These are phyloP conservation scores for Quillaja saponaria DNA, from an alignment of 306 rosid genomes.

Conservation along the genomic window DNA sequence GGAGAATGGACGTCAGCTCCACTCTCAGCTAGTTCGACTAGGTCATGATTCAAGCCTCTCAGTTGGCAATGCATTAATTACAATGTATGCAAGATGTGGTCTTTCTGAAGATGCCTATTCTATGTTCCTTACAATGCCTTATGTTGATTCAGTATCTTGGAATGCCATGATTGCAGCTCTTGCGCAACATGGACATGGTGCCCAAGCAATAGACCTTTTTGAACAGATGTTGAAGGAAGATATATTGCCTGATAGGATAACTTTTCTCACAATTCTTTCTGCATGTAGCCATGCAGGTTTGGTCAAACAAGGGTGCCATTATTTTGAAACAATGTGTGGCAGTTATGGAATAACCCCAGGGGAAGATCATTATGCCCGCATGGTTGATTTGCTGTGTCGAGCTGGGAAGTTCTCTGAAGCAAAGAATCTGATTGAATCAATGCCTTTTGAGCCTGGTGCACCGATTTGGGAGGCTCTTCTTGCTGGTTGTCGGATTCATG, in stretches of 20 bases:
- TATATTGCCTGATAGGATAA: constrained; percentile 50
- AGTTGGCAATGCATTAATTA: constrained; percentile 50
- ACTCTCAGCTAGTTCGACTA: constrained; percentile 42
- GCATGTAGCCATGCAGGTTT: constrained; percentile 58
- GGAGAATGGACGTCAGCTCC: constrained; percentile 50
- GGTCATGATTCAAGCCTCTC: constrained; percentile 53
- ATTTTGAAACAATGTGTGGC: constrained; percentile 43
- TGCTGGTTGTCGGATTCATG: constrained; percentile 53
- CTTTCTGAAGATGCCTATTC: constrained; percentile 46
- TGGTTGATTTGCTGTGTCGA: constrained; percentile 52
- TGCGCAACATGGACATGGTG: constrained; percentile 52
- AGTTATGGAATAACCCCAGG: constrained; percentile 45
- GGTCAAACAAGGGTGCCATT: constrained; percentile 44
- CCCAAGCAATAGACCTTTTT: constrained; percentile 43
- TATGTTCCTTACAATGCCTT: constrained; percentile 54
- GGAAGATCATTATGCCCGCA: constrained; percentile 56
- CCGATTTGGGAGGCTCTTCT: constrained; percentile 59
- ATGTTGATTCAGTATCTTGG: constrained; percentile 58
- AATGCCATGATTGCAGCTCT: constrained; percentile 64
- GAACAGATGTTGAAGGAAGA: constrained; percentile 55
- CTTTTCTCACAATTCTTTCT: constrained; percentile 55
- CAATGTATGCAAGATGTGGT: constrained; percentile 61
- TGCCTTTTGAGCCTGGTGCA: constrained; percentile 49
- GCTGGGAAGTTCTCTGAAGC: constrained; percentile 53
- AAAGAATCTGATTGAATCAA: constrained; percentile 40